Conservation (phyloP, 2,329 filamentous ascomycete genomes). For the Chrysosphaeria jannelii region DNA sequence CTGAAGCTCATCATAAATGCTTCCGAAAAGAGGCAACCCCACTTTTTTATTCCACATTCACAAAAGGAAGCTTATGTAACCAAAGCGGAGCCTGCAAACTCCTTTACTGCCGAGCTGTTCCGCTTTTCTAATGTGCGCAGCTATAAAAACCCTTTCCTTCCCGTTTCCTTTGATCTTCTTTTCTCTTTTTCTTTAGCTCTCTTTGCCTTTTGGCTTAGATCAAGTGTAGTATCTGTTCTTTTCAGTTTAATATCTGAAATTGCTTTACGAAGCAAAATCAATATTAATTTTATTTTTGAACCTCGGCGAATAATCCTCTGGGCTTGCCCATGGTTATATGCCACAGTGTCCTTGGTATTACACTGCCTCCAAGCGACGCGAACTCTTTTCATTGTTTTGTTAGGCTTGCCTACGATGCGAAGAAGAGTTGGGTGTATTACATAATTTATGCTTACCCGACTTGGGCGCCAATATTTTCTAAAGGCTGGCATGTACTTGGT, state of each 20-base stretch:
- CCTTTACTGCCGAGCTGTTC: no score
- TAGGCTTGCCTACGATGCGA: constrained; percentile 21
- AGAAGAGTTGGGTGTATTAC: constrained; percentile 14
- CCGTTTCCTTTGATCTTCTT: constrained; percentile 5
- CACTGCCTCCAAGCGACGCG: constrained; percentile 47
- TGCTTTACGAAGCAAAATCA: constrained; percentile 37
- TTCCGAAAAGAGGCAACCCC: no score
- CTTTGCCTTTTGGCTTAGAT: constrained; percentile 46
- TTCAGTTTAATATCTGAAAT: constrained; percentile 93
- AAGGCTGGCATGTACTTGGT: neutral
- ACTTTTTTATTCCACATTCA: no score
- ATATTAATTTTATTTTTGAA: constrained; percentile 67
- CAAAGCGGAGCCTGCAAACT: no score
- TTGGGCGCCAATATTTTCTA: neutral
- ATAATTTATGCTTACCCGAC: neutral
- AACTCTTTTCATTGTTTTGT: constrained; percentile 27
- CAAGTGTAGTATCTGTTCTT: constrained; percentile 94
- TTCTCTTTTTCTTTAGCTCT: constrained; percentile 22
- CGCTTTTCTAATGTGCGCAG: no score
- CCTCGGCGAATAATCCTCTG: constrained; percentile 23
- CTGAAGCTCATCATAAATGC: no score
- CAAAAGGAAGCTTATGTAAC: no score
- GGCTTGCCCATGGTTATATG: constrained; percentile 34
- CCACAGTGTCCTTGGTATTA: constrained; percentile 48
- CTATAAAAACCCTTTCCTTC: no score